phyloP scores from a whole-genome alignment of 2,329 filamentous ascomycete species.

The Penicillium sp. region DNA sequence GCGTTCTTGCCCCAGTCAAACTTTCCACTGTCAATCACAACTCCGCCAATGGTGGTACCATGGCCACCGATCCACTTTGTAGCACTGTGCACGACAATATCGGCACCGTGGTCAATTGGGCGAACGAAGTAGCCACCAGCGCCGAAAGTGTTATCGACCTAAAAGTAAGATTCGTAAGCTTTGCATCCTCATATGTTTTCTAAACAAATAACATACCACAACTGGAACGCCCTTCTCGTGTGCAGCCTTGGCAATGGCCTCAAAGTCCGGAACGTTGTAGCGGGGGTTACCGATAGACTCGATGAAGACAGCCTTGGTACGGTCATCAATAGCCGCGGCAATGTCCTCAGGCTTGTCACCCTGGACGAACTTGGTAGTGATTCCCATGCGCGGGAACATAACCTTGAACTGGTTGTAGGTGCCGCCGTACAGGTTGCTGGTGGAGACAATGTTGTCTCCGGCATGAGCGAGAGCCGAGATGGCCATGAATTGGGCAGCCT shows the following conservation, averaged over 20 bases:
- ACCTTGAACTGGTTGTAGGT: constrained; percentile 99
- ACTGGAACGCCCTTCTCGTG: constrained; percentile 68
- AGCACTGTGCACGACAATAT: constrained; percentile 91
- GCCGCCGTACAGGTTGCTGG: constrained; percentile 87
- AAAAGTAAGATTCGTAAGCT: constrained; percentile 1
- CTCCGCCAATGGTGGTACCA: constrained; percentile 84
- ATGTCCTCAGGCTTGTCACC: constrained; percentile 80
- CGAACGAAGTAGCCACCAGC: constrained; percentile 85
- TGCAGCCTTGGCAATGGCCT: constrained; percentile 78
- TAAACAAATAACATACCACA: constrained; percentile 46
- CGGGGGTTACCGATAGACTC: constrained; percentile 92
- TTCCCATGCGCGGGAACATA: constrained; percentile 79
- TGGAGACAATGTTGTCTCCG: constrained; percentile 91
- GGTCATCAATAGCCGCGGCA: constrained; percentile 79
- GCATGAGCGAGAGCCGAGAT: constrained; percentile 79
- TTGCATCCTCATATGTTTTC: background rate
- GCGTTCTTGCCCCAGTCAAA: constrained; percentile 90
- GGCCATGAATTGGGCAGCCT: constrained; percentile 89
- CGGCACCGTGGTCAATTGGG: constrained; percentile 85
- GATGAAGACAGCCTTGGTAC: constrained; percentile 87
- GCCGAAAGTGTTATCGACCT: constrained; percentile 94
- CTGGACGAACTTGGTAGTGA: constrained; percentile 81
- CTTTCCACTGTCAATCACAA: constrained; percentile 83
- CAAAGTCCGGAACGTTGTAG: constrained; percentile 90
- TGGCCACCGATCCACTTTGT: constrained; percentile 98